phyloP scores from a whole-genome alignment of 2,329 filamentous ascomycete species.

The Passalora sequoiae region DNA sequence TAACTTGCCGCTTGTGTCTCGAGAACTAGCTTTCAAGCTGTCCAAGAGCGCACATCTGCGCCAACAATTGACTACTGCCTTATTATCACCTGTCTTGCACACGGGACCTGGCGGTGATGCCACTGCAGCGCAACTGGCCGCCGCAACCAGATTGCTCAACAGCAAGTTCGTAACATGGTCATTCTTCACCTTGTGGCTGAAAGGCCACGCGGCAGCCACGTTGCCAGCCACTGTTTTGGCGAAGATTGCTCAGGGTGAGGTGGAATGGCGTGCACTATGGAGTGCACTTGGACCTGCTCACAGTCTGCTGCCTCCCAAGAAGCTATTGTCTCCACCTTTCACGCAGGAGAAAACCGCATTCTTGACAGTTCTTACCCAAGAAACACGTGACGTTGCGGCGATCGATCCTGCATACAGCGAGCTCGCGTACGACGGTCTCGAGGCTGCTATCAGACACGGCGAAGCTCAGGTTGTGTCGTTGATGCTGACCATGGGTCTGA shows the following conservation, averaged over 20 bases:
- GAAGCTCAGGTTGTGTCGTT: conserved; percentile 20
- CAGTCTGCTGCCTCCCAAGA: conserved; percentile 22
- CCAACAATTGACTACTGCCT: conserved; percentile 23
- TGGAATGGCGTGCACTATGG: conserved; percentile 12
- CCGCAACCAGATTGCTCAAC: conserved; percentile 28
- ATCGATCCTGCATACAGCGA: conserved; percentile 24
- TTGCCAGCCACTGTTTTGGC: background rate
- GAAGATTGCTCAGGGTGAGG: conserved; percentile 5
- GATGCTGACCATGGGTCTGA: conserved; percentile 24
- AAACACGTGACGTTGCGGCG: conserved; percentile 9
- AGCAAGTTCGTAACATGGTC: conserved; percentile 34
- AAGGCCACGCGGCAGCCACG: background rate
- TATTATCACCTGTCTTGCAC: conserved; percentile 22
- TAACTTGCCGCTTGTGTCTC: conserved; percentile 30
- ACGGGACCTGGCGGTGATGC: background rate
- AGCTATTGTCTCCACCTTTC: conserved; percentile 17
- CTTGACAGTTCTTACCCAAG: conserved; percentile 12
- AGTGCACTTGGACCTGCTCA: conserved; percentile 16
- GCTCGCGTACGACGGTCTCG: conserved; percentile 27
- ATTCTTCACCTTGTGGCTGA: conserved; percentile 30
- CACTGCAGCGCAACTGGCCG: conserved; percentile 14
- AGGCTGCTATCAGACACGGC: conserved; percentile 25
- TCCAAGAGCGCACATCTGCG: conserved; percentile 29
- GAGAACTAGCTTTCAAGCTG: conserved; percentile 27
- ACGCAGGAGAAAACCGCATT: conserved; percentile 13